Conservation (phyloP, 805 yeast species). For the Ogataea pignaliae region DNA sequence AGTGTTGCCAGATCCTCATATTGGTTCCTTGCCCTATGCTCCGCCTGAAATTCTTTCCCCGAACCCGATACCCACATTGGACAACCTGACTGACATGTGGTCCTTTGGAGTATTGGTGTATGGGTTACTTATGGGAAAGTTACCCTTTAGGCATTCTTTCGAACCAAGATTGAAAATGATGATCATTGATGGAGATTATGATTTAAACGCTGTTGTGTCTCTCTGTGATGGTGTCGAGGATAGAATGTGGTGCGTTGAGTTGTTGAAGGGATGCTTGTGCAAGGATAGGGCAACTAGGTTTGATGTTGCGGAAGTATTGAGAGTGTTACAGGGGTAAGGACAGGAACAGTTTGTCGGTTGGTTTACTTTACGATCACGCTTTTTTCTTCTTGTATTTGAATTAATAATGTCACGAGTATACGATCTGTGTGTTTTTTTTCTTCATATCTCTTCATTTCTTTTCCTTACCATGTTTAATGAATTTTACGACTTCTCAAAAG, state of each 20-base stretch:
- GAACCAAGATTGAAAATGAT: slow-evolving; percentile 73
- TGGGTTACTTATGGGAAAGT: slow-evolving; percentile 65
- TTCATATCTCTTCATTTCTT: no score
- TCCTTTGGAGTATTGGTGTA: slow-evolving; percentile 79
- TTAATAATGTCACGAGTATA: no score
- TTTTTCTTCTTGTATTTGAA: no score
- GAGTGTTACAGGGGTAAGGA: background rate
- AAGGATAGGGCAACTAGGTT: background rate
- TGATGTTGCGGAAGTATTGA: background rate
- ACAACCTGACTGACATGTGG: slow-evolving; percentile 82
- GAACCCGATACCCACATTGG: slow-evolving; percentile 47
- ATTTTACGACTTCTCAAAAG: no score
- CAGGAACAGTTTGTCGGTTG: no score
- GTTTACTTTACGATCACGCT: no score
- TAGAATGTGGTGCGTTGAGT: slow-evolving; percentile 10
- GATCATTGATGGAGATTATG: slow-evolving; percentile 65
- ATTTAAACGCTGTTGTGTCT: slow-evolving; percentile 36
- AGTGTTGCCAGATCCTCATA: slow-evolving; percentile 55
- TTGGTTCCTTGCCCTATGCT: slow-evolving; percentile 91
- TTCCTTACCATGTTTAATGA: no score
- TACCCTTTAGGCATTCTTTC: slow-evolving; percentile 83
- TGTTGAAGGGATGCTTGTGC: slow-evolving; percentile 52
- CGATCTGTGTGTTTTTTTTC: no score
- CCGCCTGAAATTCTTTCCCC: slow-evolving; percentile 78
- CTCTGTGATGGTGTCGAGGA: slow-evolving; percentile 17